Evolutionary conservation across 495 filamentous ascomycete species (phyloP), one percentile per base, ranked within the genome.

Genomic region (Neurospora hispaniola): DNA sequence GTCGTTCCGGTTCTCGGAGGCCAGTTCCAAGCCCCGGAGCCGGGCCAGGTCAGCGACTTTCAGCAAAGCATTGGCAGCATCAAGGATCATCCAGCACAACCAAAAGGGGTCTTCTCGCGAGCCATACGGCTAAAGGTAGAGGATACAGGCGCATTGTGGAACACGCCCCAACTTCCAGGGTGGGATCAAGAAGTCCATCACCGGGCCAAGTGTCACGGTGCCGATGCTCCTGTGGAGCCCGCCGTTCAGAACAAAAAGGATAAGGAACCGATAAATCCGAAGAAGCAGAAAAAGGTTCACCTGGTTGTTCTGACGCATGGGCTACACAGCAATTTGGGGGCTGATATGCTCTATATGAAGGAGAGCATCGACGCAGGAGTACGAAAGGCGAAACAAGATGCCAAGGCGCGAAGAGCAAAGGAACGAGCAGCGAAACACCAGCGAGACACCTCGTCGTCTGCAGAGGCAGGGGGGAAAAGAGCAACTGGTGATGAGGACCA

Each of bases 341-440:
- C 93, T 48, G 96, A 99, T 82, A 97, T 99, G 96, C 84, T 99
- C 39, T 99, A 92, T 79, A 80, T 99, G 76, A 99, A 99, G 78
- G 96, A 99, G 80, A 94, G 93, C 76, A 98, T 99, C 71, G 96
- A 99, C 80, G 89, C 90, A 42, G 89, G 93, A 38, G 90, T 89
- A 3, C 90, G 85, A 74, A 89, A 92, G 77, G 88, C 91, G 20
- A 89, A 89, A 70, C 80, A 88, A 48, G 88, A 90, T 74, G 85
- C 85, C 8, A 88, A 85, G 75, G 85, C 84, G 68, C 84, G 90
- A 54, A 86, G 83, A 73, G 86, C 86, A 35, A 83, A 78, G 75
- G 79, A 86, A 79, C 75, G 74, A 71, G 78, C 79, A 2, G 74
- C 80, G 18, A 72, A 75, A 48, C 70, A 42, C 16, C 75, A 76